Conservation (phyloP, 2,329 filamentous ascomycete genomes). For the Rugonectria rugulosa region DNA sequence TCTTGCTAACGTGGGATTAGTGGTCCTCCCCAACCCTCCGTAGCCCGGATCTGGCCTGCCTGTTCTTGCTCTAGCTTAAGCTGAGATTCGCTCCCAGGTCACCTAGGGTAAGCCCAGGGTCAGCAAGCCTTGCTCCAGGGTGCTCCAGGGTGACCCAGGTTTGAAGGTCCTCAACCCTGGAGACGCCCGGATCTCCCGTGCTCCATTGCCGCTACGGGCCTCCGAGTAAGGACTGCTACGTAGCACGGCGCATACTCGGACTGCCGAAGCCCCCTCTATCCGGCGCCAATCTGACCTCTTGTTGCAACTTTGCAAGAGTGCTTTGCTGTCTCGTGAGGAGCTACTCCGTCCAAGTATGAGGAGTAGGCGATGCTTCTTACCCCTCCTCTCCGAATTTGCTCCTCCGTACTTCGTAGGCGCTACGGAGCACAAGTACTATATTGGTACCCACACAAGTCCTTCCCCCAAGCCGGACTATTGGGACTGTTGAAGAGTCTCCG, state of each 20-base stretch:
- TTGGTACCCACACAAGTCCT: slow-evolving; percentile 2
- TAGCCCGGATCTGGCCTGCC: slow-evolving; percentile 24
- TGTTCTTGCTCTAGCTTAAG: slow-evolving; percentile 24
- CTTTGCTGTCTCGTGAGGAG: slow-evolving; percentile 4
- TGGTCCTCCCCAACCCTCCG: slow-evolving; percentile 16
- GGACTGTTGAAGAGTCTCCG: slow-evolving; percentile 28
- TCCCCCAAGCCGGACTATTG: slow-evolving; percentile 20
- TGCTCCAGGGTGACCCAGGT: slow-evolving; percentile 13
- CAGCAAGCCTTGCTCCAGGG: slow-evolving; percentile 10
- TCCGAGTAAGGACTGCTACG: slow-evolving; percentile 25
- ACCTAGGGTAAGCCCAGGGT: slow-evolving; percentile 1
- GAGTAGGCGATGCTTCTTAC: slow-evolving; percentile 24
- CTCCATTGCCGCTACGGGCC: slow-evolving; percentile 33
- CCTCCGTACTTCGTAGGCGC: slow-evolving; percentile 1
- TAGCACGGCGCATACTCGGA: slow-evolving; percentile 32
- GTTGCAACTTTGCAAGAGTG: not conserved
- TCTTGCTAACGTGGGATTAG: slow-evolving; percentile 26
- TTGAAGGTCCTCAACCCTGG: too few species aligned
- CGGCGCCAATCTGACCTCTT: slow-evolving; percentile 22
- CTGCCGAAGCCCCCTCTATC: slow-evolving; percentile 38
- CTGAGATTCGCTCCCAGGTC: slow-evolving; percentile 3
- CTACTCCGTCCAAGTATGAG: too few species aligned
- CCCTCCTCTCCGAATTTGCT: slow-evolving; percentile 22
- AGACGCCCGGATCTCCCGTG: slow-evolving; percentile 30
- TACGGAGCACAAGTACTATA: slow-evolving; percentile 15